Evolutionary conservation across 192 early-diverging fungal species (phyloP), one percentile per base, ranked within the genome.

Genomic region (Entomortierella parvispora): DNA sequence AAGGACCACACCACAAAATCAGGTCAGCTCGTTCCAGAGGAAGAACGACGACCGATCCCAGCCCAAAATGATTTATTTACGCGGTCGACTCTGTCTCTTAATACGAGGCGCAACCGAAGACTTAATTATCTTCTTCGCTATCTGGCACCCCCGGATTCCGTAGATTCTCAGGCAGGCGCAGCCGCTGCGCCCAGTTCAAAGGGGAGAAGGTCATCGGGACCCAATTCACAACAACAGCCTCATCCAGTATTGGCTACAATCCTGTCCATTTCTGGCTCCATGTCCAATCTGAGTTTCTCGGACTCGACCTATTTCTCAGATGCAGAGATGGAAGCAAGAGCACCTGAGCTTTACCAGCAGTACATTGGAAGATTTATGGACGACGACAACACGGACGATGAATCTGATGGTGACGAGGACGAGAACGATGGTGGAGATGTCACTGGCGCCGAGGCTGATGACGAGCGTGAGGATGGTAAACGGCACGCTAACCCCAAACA

Each of bases 301-400:
- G 74, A 68, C 18, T 77, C 74, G 26, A 77, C 74, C 15, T 77
- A 77, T 48, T 77, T 77, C 23, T 77, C 74, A 18, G 74, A 77
- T 22, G 74, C 74, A 20, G 74, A 77, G 40, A 77, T 77, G 74
- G 60, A 68, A 37, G 58, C 74, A 0, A 42, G 74, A 17, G 74
- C 60, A 29, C 74, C 74, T 18, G 65, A 77, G 8, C 28, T 77
- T 18, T 77, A 77, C 49, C 66, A 64, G 20, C 74, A 77, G 18
- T 77, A 77, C n/a, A 77, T 77, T 46, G 74, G 74, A 26, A 44
- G 74, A 12, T 77, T 77, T 29, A 77, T 77, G 66, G 74, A 77
- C 44, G 48, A 58, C 15, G 74, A 77, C n/a, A 53, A 65, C 20
- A 46, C 47, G 22, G 65, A 68, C 28, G 48, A 58, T 25, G 64